Evolutionary conservation across 352 stramenopile genomes (phyloP).

Genomic region (Discostella stelligera): DNA sequence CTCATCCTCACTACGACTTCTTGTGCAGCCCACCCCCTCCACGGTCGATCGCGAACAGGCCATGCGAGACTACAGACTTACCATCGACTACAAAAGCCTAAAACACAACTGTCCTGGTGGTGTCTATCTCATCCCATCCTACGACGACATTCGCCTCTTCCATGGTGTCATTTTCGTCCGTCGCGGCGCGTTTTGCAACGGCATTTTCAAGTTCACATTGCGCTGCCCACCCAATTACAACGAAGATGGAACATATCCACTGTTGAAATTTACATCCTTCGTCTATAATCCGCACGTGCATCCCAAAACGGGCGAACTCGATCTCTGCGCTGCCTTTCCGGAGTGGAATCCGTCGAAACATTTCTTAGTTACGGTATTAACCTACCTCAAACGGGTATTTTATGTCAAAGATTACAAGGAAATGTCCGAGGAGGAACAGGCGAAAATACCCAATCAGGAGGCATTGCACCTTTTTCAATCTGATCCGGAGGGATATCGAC

Average conservation of each 20-base stretch:
- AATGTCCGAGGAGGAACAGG: conserved; percentile 48
- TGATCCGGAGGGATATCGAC: conserved; percentile 88
- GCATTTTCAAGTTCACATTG: conserved; percentile 96
- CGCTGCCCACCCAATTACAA: conserved; percentile 87
- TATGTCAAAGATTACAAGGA: conserved; percentile 93
- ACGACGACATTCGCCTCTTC: conserved; percentile 90
- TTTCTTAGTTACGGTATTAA: conserved; percentile 94
- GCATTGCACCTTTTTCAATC: conserved; percentile 86
- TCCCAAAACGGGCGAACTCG: conserved; percentile 87
- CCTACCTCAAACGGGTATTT: conserved; percentile 97
- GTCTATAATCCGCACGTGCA: conserved; percentile 94
- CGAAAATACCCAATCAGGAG: conserved; percentile 83
- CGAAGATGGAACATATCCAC: conserved; percentile 88
- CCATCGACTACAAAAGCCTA: conserved; percentile 97
- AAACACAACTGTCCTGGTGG: conserved; percentile 91
- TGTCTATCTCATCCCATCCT: conserved; percentile 93
- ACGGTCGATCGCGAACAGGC: conserved; percentile 73
- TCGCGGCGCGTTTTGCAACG: conserved; percentile 91
- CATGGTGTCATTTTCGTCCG: conserved; percentile 95
- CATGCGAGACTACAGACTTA: conserved; percentile 90
- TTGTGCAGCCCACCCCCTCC: conserved; percentile 16
- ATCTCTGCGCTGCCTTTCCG: conserved; percentile 89
- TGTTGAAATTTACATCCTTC: conserved; percentile 89
- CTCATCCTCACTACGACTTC: background rate
- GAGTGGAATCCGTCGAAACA: conserved; percentile 91